Base-by-base conservation (phyloP, 192 early-diverging fungal species). In the Coemansia asiatica region DNA sequence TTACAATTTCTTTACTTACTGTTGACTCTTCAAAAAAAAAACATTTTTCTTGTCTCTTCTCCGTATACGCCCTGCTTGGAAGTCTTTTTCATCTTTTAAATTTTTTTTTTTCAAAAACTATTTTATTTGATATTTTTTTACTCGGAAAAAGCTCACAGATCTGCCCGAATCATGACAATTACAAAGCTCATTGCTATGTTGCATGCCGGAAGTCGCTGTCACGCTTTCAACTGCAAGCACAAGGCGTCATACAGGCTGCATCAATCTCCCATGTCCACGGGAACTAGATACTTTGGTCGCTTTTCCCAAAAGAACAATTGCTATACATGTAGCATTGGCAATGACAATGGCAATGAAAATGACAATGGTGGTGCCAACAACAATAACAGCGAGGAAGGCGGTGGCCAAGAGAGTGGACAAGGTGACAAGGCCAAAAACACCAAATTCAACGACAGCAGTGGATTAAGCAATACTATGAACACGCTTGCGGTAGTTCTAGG, bases 151-250 rank as follows among this genome's bases (percentile, higher is more conserved):
- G n/a, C n/a, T n/a, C n/a, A 33, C 13, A 55, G 16, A 22, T 62
- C 48, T 28, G 4, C 61, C 23, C 10, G 19, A 38, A 40, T 19
- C 46, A 78, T 78, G 75, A 28, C 69, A 40, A 63, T 78, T 58
- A 67, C 64, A 27, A 62, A 44, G 36, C 57, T 53, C 29, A 36
- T 69, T 61, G 40, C 69, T 46, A 66, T 59, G 66, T 72, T 69
- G 57, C 60, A 35, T 60, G 44, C 55, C 27, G 69, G 69, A 77
- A 71, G 69, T 60, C 66, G 58, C 29, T 40, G 48, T 68, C 69
- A 64, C 66, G 63, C 66, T 66, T 55, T 61, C 47, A 40, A 21
- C 36, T 51, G 51, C 62, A 64, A 55, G 62, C 25, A 57, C 19
- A 40, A 31, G 36, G 33, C n/a, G 35, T 38, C 53, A 47, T 40